phyloP scores from a whole-genome alignment of 2,329 filamentous ascomycete species.

The Talaromyces sp. region DNA sequence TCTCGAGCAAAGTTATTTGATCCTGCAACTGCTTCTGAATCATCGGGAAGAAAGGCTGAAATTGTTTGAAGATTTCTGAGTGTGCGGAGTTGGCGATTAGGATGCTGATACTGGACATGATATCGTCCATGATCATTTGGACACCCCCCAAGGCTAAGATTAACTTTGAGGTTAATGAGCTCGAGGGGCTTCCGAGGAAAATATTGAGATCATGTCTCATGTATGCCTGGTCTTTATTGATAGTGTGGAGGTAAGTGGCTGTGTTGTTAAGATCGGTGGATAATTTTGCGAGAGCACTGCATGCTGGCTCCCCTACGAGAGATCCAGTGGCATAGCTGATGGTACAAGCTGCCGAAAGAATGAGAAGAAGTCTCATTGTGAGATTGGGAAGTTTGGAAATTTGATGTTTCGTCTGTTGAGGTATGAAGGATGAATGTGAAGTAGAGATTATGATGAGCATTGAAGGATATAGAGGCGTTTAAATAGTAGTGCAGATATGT shows the following conservation, averaged over 20 bases:
- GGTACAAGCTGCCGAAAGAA: not conserved
- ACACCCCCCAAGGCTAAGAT: not conserved
- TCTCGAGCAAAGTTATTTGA: not conserved
- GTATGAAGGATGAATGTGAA: no score
- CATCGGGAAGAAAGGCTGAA: not conserved
- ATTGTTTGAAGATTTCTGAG: not conserved
- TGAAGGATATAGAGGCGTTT: no score
- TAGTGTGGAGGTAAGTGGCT: not conserved
- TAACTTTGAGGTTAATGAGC: not conserved
- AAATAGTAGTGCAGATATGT: no score
- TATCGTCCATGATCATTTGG: not conserved
- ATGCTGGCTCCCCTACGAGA: not conserved
- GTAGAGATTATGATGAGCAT: no score
- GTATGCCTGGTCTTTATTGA: not conserved
- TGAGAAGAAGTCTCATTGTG: not conserved
- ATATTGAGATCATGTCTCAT: not conserved
- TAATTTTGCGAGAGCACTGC: not conserved
- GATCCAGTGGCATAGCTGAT: not conserved
- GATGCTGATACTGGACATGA: not conserved
- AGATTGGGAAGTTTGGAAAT: no score
- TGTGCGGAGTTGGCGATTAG: not conserved
- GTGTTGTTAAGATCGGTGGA: not conserved
- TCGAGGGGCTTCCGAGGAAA: not conserved
- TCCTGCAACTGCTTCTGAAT: not conserved
- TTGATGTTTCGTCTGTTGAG: no score